Evolutionary conservation across 2,329 filamentous ascomycete species (phyloP), one percentile per base, ranked within the genome.

Genomic region (Chaetomium strumarium): DNA sequence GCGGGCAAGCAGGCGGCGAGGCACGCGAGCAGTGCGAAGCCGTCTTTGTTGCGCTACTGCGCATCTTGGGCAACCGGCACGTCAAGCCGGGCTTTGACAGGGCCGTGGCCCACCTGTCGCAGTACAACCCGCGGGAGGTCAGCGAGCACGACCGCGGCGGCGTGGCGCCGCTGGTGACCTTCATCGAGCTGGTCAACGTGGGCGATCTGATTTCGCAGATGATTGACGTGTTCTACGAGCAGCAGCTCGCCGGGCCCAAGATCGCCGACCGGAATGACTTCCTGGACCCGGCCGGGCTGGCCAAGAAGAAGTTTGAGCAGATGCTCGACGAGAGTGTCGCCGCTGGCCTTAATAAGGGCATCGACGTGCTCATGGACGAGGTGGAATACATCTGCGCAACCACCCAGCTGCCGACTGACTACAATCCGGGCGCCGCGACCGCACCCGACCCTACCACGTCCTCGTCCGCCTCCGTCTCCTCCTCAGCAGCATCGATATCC

Each of bases 241-340:
- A 97, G 71, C 93, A 99, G 71, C 80, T 99, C 29, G 83, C 90
- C 6, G 80, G 83, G 1, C 81, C 87, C 13, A 88, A 88, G 63
- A 84, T 99, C 49, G 87, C 87, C 1, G 92, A 97, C 66, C 84
- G 88, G 40, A 95, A 95, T 66, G 93, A 99, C 70, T 99, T 99
- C 64, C 76, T 99, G 44, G 90, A 95, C 64, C 87, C 90, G 17
- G 89, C 91, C 0, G 87, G 88, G 31, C 86, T 96, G 62, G 91
- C 93, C 59, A 99, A 99, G 80, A 97, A 96, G 74, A 90, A 89
- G 60, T 99, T 97, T 63, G 93, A 99, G 75, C 91, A 96, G 66
- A 96, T 96, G 87, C 84, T 99, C 1, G 93, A 99, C 65, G 93
- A 97, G 70, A 88, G 89, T 55, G 93, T 99, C 8, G 93, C 93